phyloP scores from a whole-genome alignment of 257 asterid genomes.

The Fraxinus americana region DNA sequence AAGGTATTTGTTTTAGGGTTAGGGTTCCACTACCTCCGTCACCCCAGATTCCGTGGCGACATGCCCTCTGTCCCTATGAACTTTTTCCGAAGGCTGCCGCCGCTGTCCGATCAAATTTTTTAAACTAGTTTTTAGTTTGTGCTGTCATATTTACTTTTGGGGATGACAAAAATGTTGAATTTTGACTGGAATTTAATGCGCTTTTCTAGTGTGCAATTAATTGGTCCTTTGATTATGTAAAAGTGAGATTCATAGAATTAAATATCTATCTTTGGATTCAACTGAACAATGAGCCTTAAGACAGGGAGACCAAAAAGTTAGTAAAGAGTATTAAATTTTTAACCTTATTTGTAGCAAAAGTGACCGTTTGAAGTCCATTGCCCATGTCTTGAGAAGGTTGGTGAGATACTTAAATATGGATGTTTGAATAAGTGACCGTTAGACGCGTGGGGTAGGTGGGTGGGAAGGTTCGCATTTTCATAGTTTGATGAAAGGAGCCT shows the following conservation, averaged over 20 bases:
- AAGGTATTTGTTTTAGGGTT: slow-evolving; percentile 62
- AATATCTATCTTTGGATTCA: slow-evolving; percentile 10
- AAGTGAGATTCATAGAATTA: slow-evolving; percentile 31
- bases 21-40: slow-evolving; percentile 79
- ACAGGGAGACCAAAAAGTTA: slow-evolving; percentile 13
- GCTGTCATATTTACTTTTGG: not conserved
- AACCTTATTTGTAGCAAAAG: slow-evolving; percentile 13
- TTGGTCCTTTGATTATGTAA: not conserved
- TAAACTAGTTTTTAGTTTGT: slow-evolving; percentile 23
- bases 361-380: slow-evolving; percentile 35
- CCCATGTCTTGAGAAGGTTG: slow-evolving; percentile 19
- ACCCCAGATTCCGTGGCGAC: slow-evolving; percentile 82
- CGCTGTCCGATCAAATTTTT: slow-evolving; percentile 78
- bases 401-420: slow-evolving; percentile 21
- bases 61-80: slow-evolving; percentile 82
- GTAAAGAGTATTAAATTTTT: not conserved
- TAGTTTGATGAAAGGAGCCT: not conserved
- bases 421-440: slow-evolving; percentile 44
- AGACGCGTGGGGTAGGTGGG: not conserved
- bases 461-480: not conserved
- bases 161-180: not conserved
- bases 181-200: slow-evolving; percentile 31
- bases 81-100: slow-evolving; percentile 86
- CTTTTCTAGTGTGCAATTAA: slow-evolving; percentile 47
- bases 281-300: slow-evolving; percentile 5